Conservation (phyloP, 2,329 filamentous ascomycete genomes). For the Paecilomyces niveus region DNA sequence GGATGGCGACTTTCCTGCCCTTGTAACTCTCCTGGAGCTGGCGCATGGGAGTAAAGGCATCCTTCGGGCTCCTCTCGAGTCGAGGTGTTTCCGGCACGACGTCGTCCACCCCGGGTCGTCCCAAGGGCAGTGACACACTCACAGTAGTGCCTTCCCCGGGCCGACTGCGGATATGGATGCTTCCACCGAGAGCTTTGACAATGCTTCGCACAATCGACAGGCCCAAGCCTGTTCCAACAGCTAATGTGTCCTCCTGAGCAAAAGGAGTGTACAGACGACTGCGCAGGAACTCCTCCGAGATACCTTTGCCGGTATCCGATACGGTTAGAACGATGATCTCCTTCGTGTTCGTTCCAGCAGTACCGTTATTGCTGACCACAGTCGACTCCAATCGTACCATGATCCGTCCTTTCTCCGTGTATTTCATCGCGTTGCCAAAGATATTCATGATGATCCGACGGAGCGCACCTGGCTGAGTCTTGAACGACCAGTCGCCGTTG, state of each 20-base stretch:
- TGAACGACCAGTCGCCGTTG: conserved; percentile 46
- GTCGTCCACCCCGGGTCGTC: conserved; percentile 20
- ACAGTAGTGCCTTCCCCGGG: conserved; percentile 50
- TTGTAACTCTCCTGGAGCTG: conserved; percentile 18
- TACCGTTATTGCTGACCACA: background rate
- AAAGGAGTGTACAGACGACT: conserved; percentile 53
- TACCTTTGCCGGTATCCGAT: conserved; percentile 59
- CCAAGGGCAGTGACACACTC: conserved; percentile 41
- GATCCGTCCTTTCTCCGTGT: conserved; percentile 49
- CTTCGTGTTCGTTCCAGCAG: background rate
- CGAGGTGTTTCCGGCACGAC: conserved; percentile 11
- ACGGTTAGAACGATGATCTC: conserved; percentile 41
- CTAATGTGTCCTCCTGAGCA: conserved; percentile 54
- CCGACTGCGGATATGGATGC: conserved; percentile 50
- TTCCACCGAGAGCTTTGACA: conserved; percentile 53
- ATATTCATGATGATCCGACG: conserved; percentile 56
- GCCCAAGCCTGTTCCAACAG: conserved; percentile 47
- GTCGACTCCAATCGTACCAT: conserved; percentile 32
- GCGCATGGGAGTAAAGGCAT: conserved; percentile 15
- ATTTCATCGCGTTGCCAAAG: conserved; percentile 57
- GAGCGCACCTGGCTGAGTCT: conserved; percentile 48
- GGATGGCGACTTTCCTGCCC: conserved; percentile 21
- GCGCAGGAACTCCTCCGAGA: conserved; percentile 55
- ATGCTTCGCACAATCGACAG: conserved; percentile 58
- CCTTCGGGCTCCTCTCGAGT: conserved; percentile 11